Base-by-base conservation (phyloP, 768 basidiomycete species). In the Pulveroboletus sp. region DNA sequence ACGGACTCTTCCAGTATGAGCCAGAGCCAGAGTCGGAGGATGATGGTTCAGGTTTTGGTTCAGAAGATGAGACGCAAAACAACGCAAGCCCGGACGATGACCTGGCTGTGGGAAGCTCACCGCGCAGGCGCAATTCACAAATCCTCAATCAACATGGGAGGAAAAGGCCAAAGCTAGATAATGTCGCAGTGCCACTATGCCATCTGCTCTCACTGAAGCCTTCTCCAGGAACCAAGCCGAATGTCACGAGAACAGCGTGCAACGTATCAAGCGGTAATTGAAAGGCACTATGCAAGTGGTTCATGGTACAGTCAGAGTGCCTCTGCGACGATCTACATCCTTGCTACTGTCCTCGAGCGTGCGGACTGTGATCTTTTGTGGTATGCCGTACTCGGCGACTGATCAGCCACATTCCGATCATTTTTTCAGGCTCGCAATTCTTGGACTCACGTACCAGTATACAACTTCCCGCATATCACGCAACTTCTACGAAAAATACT, bases 401-500 rank as follows among this genome's bases (percentile, higher is more conserved):
- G 27, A 14, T 38, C 40, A 46, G 51, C 28, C 30, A 11, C 43
- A 39, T 17, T 31, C 42, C 50, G 17, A 21, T 63, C 55, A 54
- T 48, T 5, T 0, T 30, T 9, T 11, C 63, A 93, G 92, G 92
- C 77, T 94, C 30, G 91, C 93, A 8, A 93, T 97, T 56, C 77
- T 98, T 40, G 93, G 93, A 38, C 76, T 97, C 31, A 98, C 96
- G 15, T 85, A 83, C 65, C 96, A 99, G 71, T 98, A 97, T 65
- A 80, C 80, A 38, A 82, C 88, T 28, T 83, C 89, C 45, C 85
- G 86, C 60, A 91, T 97, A 73, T 88, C 94, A 53, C 82, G 93
- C 43, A 80, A 84, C 27, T 76, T 75, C 46, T 99, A 98, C 67
- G 92, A 96, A 55, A 76, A 74, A 55, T 87, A 85, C 60, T 87